Base-by-base conservation (phyloP, 805 yeast species). In the Myxozyma neotropica region DNA sequence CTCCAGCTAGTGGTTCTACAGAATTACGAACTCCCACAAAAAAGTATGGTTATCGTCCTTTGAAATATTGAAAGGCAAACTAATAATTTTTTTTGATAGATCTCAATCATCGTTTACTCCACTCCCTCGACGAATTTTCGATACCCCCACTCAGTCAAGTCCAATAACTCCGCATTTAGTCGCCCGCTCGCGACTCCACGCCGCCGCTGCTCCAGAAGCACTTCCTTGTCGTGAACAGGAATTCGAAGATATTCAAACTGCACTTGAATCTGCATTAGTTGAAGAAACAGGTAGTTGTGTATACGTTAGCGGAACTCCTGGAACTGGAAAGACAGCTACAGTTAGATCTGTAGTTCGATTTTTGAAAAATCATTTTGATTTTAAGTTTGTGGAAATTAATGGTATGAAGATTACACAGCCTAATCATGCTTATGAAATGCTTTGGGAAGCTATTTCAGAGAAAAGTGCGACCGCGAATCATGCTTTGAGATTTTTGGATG, bases 321-420 rank as follows among this genome's bases (percentile, higher is more conserved):
- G 99, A 7, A 93, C 95, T 1, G 99, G 99, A 12, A 94, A 94
- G 71, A 93, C 99, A 0, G 94, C 96, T 2, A 93, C 98, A 0
- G 85, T 93, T 1, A 76, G 96, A 55, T 96, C 91, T 69, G 97
- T 88, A 0, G 81, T 94, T 26, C 80, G 83, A 35, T 90, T 87
- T 68, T 73, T 94, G 36, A 79, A 81, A 45, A 69, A 72, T 17
- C 79, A 75, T 33, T 73, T 75, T 1, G 71, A 73, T 13, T 94
- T 94, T 71, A 83, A 84, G 48, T 93, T 82, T 72, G 74, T 89
- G 4, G 99, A 94, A 71, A 86, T 94, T 60, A 94, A 94, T 73
- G 98, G 98, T 1, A 79, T 94, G 75, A 90, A 92, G 67, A 78
- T 94, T 59, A 79, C 89, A 0, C 78, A 86, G 6, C 96, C 98